phyloP scores from a whole-genome alignment of 176 grass and related monocot species.

The Cenchrus americanus region DNA sequence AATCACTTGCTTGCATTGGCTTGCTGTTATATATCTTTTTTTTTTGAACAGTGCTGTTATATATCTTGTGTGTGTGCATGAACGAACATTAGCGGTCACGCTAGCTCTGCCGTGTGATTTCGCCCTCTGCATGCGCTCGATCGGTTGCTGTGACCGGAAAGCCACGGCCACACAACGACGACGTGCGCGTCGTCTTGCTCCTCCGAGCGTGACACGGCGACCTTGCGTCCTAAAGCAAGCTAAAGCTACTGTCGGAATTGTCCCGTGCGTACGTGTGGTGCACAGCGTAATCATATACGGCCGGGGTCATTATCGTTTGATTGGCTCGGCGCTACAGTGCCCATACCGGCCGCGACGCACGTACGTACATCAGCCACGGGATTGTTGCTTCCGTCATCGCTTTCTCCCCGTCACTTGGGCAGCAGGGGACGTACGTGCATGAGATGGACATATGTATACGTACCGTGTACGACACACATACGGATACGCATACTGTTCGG shows the following conservation, averaged over 20 bases:
- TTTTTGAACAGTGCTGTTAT: no score
- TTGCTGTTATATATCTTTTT: no score
- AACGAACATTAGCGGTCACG: no score
- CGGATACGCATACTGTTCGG: not conserved
- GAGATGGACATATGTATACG: not conserved
- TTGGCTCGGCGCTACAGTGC: not conserved
- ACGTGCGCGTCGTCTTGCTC: not conserved
- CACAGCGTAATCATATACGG: no score
- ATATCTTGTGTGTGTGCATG: no score
- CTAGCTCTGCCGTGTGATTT: no score
- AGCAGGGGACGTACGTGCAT: not conserved
- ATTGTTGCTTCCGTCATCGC: not conserved
- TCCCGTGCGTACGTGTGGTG: not conserved
- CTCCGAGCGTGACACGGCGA: not conserved
- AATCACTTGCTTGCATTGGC: no score
- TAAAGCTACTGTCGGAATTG: not conserved
- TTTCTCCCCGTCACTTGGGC: not conserved
- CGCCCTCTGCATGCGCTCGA: no score
- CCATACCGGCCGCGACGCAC: not conserved
- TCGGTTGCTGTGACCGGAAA: not conserved
- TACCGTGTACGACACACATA: not conserved
- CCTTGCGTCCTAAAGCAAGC: conserved; percentile 18
- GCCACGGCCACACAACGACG: not conserved
- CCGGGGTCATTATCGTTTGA: no score
- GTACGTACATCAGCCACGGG: not conserved